Evolutionary conservation across 2,329 filamentous ascomycete species (phyloP).

Genomic region (Fusarium phyllophilum): DNA sequence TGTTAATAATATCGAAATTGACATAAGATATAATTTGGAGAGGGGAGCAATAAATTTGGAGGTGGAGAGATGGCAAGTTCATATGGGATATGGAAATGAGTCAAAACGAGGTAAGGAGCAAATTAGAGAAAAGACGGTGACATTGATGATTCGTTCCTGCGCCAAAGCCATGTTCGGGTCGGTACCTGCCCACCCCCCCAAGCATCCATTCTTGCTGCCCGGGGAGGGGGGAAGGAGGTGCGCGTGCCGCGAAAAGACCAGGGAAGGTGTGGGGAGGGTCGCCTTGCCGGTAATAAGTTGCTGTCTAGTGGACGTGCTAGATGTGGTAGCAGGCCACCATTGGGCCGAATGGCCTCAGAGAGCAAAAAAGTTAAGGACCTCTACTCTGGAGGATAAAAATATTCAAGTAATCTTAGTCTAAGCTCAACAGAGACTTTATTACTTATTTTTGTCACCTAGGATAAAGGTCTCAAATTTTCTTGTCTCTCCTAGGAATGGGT

Average conservation of each 20-base stretch:
- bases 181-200: slow-evolving; percentile 36
- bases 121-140: slow-evolving; percentile 39
- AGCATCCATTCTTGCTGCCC: slow-evolving; percentile 10
- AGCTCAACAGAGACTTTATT: not conserved
- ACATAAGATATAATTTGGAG: not conserved
- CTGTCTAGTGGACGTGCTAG: slow-evolving; percentile 8
- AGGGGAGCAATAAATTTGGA: slow-evolving; percentile 4
- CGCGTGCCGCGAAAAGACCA: slow-evolving; percentile 32
- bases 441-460: not conserved
- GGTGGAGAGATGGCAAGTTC: slow-evolving; percentile 20
- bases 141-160: slow-evolving; percentile 40
- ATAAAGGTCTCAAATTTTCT: not conserved
- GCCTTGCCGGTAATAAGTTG: slow-evolving; percentile 24
- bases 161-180: slow-evolving; percentile 29
- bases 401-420: not conserved
- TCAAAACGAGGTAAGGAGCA: slow-evolving; percentile 32
- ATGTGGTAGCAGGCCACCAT: not conserved
- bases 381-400: not conserved
- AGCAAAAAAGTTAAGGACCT: not conserved
- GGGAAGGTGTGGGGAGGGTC: slow-evolving; percentile 25
- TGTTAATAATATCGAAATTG: slow-evolving; percentile 1
- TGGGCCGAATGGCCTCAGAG: not conserved
- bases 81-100: slow-evolving; percentile 28
- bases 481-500: not conserved
- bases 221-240: slow-evolving; percentile 9